Conservation (phyloP, 2,329 filamentous ascomycete species). For the Pyricularia sp. region DNA sequence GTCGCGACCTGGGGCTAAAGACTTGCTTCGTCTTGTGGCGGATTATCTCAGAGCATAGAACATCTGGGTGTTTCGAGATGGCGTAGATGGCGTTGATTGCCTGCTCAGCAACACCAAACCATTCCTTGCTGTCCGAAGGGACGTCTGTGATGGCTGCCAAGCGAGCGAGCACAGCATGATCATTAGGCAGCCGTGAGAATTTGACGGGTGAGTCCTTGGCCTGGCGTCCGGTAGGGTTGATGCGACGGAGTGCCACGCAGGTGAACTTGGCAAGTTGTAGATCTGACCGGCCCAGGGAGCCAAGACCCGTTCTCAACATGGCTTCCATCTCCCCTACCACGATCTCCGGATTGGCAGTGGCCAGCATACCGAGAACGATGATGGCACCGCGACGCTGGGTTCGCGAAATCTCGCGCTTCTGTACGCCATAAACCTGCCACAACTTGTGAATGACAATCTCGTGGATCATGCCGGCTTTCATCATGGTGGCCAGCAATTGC, state of each 20-base stretch:
- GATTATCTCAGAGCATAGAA: slow-evolving; percentile 83
- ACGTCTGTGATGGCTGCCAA: slow-evolving; percentile 81
- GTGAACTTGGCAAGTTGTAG: slow-evolving; percentile 90
- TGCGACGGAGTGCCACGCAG: slow-evolving; percentile 83
- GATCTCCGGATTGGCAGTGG: slow-evolving; percentile 84
- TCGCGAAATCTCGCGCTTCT: slow-evolving; percentile 85
- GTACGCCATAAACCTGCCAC: slow-evolving; percentile 95
- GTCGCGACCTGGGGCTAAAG: slow-evolving; percentile 36
- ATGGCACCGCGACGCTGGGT: slow-evolving; percentile 88
- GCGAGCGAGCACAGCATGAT: slow-evolving; percentile 76
- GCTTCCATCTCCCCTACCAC: slow-evolving; percentile 92
- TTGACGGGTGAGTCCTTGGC: slow-evolving; percentile 61
- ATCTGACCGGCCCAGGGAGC: slow-evolving; percentile 69
- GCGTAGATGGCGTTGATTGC: slow-evolving; percentile 93
- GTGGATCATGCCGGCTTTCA: slow-evolving; percentile 81
- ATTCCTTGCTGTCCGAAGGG: slow-evolving; percentile 71
- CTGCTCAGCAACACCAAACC: slow-evolving; percentile 93
- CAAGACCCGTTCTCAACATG: slow-evolving; percentile 84
- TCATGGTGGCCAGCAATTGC: slow-evolving; percentile 93
- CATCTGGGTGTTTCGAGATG: slow-evolving; percentile 87
- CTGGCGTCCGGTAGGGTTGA: slow-evolving; percentile 77
- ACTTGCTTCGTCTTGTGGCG: slow-evolving; percentile 78
- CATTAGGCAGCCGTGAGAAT: slow-evolving; percentile 76
- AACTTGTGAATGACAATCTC: slow-evolving; percentile 83
- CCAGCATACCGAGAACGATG: slow-evolving; percentile 94